A percentile compares a stretch with the other conserved stretches of the same genome.
These are phyloP conservation scores for Solanum pimpinellifolium DNA, from an alignment of 257 asterid species.

Conservation along the genomic window DNA sequence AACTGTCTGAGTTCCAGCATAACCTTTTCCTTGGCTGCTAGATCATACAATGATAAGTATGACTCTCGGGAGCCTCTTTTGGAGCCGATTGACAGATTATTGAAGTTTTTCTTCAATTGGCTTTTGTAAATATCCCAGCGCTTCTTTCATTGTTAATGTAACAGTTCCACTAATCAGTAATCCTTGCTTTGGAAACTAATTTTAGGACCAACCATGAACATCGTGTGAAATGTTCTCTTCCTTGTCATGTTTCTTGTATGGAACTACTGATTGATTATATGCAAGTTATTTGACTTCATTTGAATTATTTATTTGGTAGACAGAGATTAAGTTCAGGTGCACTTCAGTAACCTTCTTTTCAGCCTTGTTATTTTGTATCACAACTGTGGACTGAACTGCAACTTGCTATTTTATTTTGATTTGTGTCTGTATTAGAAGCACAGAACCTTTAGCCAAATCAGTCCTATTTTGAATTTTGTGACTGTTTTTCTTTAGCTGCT, in stretches of 20 bases:
- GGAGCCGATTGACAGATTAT: constrained; percentile 75
- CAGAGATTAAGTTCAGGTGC: neutral
- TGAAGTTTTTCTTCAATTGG: constrained; percentile 38
- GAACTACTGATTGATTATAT: neutral
- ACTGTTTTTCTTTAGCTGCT: neutral
- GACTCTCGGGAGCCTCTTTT: constrained; percentile 92
- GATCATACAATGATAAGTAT: constrained; percentile 78
- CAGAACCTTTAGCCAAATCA: neutral
- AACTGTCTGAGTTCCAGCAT: constrained; percentile 47
- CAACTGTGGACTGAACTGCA: neutral
- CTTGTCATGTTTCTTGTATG: neutral
- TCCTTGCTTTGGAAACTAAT: neutral
- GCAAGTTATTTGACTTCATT: neutral
- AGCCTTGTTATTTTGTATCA: neutral
- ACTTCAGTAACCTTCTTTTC: neutral
- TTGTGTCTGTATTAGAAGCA: neutral
- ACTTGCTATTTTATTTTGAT: neutral
- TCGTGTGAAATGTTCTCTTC: neutral
- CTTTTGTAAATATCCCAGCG: neutral
- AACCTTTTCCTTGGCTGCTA: constrained; percentile 60
- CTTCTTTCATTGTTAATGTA: neutral
- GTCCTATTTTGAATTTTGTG: neutral
- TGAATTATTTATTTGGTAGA: neutral
- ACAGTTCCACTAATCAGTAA: neutral
- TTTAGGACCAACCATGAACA: neutral